Base-by-base conservation (phyloP, 108 stramenopile species). In the Aurantiochytrium sp. region DNA sequence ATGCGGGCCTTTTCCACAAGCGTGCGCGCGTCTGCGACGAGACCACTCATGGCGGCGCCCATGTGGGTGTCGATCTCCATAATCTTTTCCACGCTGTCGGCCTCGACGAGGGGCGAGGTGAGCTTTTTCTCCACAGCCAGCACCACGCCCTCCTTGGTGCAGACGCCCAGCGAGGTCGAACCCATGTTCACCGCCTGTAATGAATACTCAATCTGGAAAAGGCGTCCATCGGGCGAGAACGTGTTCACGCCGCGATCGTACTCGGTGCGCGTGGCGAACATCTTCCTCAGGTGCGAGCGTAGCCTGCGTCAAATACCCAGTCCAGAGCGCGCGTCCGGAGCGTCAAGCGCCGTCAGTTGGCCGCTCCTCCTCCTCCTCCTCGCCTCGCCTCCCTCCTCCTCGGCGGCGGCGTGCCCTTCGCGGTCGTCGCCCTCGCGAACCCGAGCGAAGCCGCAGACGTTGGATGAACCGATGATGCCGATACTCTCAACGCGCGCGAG, bases 211-310 rank as follows among this genome's bases (percentile, higher is more conserved):
- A 97, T 97, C 90, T 99, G 97, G 92, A 98, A 99, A 54, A 99
- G 93, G 65, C 99, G 97, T 55, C 99, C 99, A 91, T 99, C 98
- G 41, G 99, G 99, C 68, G 96, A 96, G 91, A 99, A 99, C 31
- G 99, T 99, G 92, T 98, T 98, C 30, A 99, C 99, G 48, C 99
- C 99, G 34, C 99, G 94, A 90, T 99, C 99, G 89, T 99, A 99
- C 93, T 98, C 99, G 86, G 95, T 95, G 59, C 97, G 94, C 53
- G 96, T 97, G 68, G 96, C 92, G 89, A 96, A 97, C 97, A 98
- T 98, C 17, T 87, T 81, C 55, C 48, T 34, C 59, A 24, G 50
- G 15, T 52, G 15, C 50, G 8, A 8, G 50, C 50, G 50, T n/a
- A n/a, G n/a, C n/a, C n/a, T n/a, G n/a, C n/a, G n/a, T n/a, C n/a